Evolutionary conservation across 495 filamentous ascomycete genomes (phyloP).

Genomic region (Jackrogersella minutella): DNA sequence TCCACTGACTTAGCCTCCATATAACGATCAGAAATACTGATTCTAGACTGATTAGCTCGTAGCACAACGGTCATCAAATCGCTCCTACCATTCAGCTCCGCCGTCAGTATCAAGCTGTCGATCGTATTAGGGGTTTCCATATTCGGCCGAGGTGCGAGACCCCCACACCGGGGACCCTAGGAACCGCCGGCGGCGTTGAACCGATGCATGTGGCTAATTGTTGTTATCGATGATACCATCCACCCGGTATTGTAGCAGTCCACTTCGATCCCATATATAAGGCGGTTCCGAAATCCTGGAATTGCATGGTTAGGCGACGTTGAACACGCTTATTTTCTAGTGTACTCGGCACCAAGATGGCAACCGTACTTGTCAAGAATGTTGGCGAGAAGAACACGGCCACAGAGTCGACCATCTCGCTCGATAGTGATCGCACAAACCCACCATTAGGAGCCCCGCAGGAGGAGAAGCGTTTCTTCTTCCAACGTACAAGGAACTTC

Average conservation of each 20-base stretch:
- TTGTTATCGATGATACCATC: conserved; percentile 33
- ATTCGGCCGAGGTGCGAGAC: conserved; percentile 1
- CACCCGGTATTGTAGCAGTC: background rate
- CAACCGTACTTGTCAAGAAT: conserved; percentile 21
- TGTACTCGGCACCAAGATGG: conserved; percentile 14
- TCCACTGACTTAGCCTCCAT: background rate
- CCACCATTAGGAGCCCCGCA: conserved; percentile 50
- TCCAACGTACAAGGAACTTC: conserved; percentile 49
- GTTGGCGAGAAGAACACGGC: conserved; percentile 25
- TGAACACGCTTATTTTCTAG: background rate
- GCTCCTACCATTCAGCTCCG: background rate
- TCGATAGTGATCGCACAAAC: conserved; percentile 30
- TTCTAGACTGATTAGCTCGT: background rate
- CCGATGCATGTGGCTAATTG: conserved; percentile 20
- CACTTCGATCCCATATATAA: conserved; percentile 15
- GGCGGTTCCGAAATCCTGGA: background rate
- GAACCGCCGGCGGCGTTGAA: background rate
- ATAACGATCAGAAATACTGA: background rate
- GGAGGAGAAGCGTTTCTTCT: conserved; percentile 56
- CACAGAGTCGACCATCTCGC: conserved; percentile 28
- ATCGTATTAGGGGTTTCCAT: background rate
- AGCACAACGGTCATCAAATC: background rate
- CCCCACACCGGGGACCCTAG: conserved; percentile 20
- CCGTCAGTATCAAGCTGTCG: background rate
- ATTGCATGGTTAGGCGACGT: background rate